Conservation (phyloP, 1,284 basidiomycete genomes). For the Ganoderma lingzhi region DNA sequence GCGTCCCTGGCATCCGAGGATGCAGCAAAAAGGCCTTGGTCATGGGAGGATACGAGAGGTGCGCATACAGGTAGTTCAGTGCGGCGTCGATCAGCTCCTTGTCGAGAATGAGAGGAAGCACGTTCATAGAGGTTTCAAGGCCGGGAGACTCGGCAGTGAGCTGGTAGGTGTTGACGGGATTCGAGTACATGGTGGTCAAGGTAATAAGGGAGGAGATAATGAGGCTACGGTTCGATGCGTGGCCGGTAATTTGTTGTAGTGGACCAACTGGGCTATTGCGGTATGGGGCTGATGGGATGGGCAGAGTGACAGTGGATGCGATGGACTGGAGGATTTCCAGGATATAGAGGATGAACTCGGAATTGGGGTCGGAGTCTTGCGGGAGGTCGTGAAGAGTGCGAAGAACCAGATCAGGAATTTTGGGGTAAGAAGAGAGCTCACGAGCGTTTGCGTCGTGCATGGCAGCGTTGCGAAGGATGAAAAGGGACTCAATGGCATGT, state of each 20-base stretch:
- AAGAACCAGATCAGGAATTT: constrained; percentile 67
- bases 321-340: constrained; percentile 66
- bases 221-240: constrained; percentile 74
- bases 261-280: constrained; percentile 43
- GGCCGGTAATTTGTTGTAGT: constrained; percentile 53
- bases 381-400: constrained; percentile 64
- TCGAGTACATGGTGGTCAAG: constrained; percentile 67
- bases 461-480: constrained; percentile 80
- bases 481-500: constrained; percentile 78
- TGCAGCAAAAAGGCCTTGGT: constrained; percentile 80
- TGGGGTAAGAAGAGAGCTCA: constrained; percentile 64
- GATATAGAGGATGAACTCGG: constrained; percentile 73
- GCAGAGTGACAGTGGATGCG: constrained; percentile 39
- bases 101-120: constrained; percentile 79
- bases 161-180: constrained; percentile 63
- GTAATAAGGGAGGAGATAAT: constrained; percentile 70
- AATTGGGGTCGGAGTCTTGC: constrained; percentile 63
- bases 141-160: constrained; percentile 62
- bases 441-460: constrained; percentile 69
- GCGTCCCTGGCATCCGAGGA: constrained; percentile 68
- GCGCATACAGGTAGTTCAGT: constrained; percentile 79
- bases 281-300: constrained; percentile 37
- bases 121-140: constrained; percentile 67
- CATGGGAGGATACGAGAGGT: constrained; percentile 78
- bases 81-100: constrained; percentile 71